Evolutionary conservation across 2,329 filamentous ascomycete species (phyloP), one percentile per base, ranked within the genome.

Genomic region (Pseudocercospora fijiensis): DNA sequence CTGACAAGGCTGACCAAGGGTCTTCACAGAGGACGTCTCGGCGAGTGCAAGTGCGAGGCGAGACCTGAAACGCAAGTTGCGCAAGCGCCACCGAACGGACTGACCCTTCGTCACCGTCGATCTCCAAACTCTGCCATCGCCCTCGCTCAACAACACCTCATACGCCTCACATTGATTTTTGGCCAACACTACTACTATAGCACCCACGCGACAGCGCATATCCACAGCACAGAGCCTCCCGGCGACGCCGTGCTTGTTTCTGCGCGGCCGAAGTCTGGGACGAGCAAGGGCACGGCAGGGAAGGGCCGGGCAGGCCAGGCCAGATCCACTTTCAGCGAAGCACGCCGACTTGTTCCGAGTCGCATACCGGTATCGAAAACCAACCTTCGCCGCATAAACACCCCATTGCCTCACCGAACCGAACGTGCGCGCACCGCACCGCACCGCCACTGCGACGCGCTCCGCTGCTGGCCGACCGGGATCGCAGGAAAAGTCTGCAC

Each of bases 281-380:
- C 52, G 26, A 56, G 16, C 52, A 33, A 27, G 52, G 27, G 11
- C 24, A 33, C 18, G n/a, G n/a, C n/a, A n/a, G n/a, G n/a, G n/a
- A n/a, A n/a, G n/a, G n/a, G n/a, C n/a, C n/a, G n/a, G n/a, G n/a
- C n/a, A n/a, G n/a, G 28, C 22, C 52, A 52, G 49, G 22, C 52
- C 24, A 33, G 27, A 56, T 28, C 52, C 26, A 33, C 26, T 20
- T 30, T 20, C 24, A 56, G 20, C 55, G 37, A 22, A 57, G 37
- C 57, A 51, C 61, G 47, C 62, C 62, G 62, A 56, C 45, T 56
- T 64, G 30, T 43, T 58, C 62, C 62, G 62, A 61, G 58, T 58
- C 62, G 53, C 62, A 64, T 41, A 41, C 11, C 58, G 51, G 61
- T 41, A 41, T 18, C 58, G 51, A 63, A 57, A 52, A 63, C 41